These are phyloP conservation scores for Ganoderma meredithae DNA, from an alignment of 1,284 basidiomycete species.

Conservation along the genomic window DNA sequence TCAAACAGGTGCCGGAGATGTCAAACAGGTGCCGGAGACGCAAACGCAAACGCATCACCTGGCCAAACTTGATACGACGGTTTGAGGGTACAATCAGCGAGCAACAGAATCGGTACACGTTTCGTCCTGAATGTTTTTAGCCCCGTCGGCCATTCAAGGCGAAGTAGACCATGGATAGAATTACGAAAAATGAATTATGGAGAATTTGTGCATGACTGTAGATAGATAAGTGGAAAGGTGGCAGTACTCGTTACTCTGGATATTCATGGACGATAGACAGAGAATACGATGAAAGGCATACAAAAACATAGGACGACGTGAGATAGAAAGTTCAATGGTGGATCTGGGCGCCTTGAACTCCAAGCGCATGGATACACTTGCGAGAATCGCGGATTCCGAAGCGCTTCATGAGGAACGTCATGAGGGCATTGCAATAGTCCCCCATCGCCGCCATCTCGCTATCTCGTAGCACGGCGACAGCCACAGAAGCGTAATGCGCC, in stretches of 20 bases:
- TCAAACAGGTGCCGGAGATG: no score
- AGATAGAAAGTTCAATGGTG: background rate
- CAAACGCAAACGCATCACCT: no score
- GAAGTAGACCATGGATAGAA: background rate
- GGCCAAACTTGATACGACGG: no score
- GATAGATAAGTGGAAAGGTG: background rate
- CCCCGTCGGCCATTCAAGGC: no score
- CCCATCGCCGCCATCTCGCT: background rate
- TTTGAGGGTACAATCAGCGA: no score
- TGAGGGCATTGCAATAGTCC: background rate
- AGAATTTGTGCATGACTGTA: no score
- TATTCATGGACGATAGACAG: background rate
- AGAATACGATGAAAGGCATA: no score
- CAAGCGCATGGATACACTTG: background rate
- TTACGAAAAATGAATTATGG: background rate
- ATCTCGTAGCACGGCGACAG: background rate
- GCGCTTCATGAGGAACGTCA: background rate
- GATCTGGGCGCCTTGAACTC: background rate
- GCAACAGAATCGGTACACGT: no score
- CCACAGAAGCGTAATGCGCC: background rate
- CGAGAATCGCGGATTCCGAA: constrained; percentile 1
- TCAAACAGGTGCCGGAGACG: no score
- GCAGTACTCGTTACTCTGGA: background rate
- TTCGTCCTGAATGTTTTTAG: no score
- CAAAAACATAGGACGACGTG: no score